A percentile compares a stretch with the other conserved stretches of the same genome.
phyloP scores from a whole-genome alignment of 768 basidiomycete genomes.

The Naganishia friedmannii region DNA sequence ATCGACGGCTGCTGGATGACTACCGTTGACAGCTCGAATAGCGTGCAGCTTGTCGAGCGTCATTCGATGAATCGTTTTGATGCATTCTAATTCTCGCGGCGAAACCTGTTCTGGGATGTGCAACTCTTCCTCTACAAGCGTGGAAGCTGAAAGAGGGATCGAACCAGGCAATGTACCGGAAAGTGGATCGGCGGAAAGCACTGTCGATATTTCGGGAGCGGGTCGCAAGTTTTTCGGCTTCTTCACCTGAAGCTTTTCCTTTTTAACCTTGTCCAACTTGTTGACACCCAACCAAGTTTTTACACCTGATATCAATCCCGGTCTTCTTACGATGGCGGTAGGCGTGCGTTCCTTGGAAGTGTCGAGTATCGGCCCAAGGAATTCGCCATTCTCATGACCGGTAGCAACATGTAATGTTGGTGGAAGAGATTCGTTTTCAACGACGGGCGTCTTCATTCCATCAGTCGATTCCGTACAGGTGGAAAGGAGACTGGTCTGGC shows the following conservation, averaged over 20 bases:
- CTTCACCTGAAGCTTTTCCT: conserved; percentile 10
- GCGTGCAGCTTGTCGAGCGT: conserved; percentile 19
- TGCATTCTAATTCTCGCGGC: neutral
- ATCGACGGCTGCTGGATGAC: conserved; percentile 11
- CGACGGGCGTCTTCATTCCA: conserved; percentile 6
- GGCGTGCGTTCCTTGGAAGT: conserved; percentile 12
- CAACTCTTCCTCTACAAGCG: conserved; percentile 14
- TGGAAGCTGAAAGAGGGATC: neutral
- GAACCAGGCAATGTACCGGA: conserved; percentile 19
- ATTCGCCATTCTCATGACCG: neutral
- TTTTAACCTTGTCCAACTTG: conserved; percentile 8
- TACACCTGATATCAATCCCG: conserved; percentile 3
- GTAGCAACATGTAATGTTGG: neutral
- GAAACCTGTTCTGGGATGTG: neutral
- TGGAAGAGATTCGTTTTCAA: neutral
- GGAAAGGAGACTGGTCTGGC: neutral
- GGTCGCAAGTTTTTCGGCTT: conserved; percentile 17
- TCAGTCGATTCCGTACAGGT: neutral
- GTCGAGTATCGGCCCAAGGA: neutral
- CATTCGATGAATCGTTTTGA: conserved; percentile 14
- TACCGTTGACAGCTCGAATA: conserved; percentile 16
- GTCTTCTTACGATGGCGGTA: neutral
- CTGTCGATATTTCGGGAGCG: conserved; percentile 10
- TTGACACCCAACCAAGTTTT: conserved; percentile 16
- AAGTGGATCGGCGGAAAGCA: conserved; percentile 11